A percentile compares a stretch with the other conserved stretches of the same genome.
These are phyloP conservation scores for Monosporozyma aerobia DNA, from an alignment of 805 yeast genomes.

Conservation along the genomic window DNA sequence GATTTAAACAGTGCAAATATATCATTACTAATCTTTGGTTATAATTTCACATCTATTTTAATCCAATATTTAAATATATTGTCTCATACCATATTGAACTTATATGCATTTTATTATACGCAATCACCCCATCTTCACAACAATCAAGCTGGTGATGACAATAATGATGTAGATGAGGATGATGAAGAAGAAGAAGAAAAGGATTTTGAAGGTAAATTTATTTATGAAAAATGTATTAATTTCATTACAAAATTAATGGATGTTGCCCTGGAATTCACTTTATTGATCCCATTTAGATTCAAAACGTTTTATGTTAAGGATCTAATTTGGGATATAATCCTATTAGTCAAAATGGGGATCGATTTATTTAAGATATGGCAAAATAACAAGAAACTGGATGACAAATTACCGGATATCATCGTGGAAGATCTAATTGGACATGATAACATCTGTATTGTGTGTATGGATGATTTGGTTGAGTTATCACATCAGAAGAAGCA, in stretches of 20 bases:
- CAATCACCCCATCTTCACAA: constrained; percentile 4
- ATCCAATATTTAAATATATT: constrained; percentile 37
- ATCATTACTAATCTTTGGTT: constrained; percentile 59
- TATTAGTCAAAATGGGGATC: constrained; percentile 29
- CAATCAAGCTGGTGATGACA: constrained; percentile 4
- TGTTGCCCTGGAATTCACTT: constrained; percentile 37
- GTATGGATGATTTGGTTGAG: constrained; percentile 79
- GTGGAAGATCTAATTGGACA: constrained; percentile 55
- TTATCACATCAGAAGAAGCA: constrained; percentile 1
- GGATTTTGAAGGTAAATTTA: constrained; percentile 36
- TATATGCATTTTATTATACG: constrained; percentile 41
- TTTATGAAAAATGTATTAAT: constrained; percentile 50
- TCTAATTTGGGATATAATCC: constrained; percentile 31
- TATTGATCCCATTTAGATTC: constrained; percentile 38
- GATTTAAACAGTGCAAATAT: constrained; percentile 18
- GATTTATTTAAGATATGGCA: constrained; percentile 35
- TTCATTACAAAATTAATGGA: constrained; percentile 41
- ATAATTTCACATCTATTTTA: constrained; percentile 61
- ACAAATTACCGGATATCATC: constrained; percentile 53
- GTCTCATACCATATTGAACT: constrained; percentile 28
- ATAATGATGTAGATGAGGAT: constrained; percentile 2
- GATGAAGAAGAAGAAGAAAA: constrained; percentile 39
- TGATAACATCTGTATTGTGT: constrained; percentile 69
- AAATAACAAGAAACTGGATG: constrained; percentile 53
- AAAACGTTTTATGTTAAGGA: constrained; percentile 45